phyloP scores from a whole-genome alignment of 2,329 filamentous ascomycete species.

The Ascochyta viciae-villosae region DNA sequence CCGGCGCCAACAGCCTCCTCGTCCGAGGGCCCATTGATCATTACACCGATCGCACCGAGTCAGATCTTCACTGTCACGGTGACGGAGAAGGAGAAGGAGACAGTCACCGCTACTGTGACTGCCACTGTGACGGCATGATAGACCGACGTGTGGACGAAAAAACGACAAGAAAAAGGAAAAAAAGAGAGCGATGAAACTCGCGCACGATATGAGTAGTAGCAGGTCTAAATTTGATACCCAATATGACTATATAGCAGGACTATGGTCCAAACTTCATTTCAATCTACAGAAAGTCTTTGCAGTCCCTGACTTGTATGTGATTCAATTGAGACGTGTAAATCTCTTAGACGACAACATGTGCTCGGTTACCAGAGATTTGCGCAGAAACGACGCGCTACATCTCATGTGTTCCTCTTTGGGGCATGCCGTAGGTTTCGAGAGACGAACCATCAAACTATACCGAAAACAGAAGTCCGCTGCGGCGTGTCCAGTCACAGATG shows the following conservation, averaged over 20 bases:
- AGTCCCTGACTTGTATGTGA: no score
- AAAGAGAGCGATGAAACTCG: not conserved
- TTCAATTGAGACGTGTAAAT: no score
- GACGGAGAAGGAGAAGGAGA: slow-evolving; percentile 43
- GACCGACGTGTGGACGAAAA: not conserved
- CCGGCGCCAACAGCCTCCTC: slow-evolving; percentile 15
- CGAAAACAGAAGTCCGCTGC: no score
- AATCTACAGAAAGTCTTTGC: not conserved
- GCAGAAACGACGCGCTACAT: no score
- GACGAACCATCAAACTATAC: no score
- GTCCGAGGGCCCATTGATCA: slow-evolving; percentile 39
- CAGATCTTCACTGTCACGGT: slow-evolving; percentile 46
- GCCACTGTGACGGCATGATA: slow-evolving; percentile 12
- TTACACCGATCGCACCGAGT: slow-evolving; percentile 41
- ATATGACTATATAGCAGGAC: slow-evolving; percentile 6
- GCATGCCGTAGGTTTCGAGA: no score
- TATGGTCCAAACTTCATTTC: not conserved
- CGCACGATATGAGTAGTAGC: slow-evolving; percentile 2
- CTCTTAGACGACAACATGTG: no score
- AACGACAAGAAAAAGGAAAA: not conserved
- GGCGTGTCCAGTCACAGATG: no score
- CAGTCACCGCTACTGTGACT: slow-evolving; percentile 37
- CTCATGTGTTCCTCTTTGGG: no score
- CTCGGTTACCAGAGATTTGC: no score
- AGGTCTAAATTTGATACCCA: slow-evolving; percentile 22